Conservation (phyloP, 1,284 basidiomycete genomes). For the Ceraceosorus guamensis region DNA sequence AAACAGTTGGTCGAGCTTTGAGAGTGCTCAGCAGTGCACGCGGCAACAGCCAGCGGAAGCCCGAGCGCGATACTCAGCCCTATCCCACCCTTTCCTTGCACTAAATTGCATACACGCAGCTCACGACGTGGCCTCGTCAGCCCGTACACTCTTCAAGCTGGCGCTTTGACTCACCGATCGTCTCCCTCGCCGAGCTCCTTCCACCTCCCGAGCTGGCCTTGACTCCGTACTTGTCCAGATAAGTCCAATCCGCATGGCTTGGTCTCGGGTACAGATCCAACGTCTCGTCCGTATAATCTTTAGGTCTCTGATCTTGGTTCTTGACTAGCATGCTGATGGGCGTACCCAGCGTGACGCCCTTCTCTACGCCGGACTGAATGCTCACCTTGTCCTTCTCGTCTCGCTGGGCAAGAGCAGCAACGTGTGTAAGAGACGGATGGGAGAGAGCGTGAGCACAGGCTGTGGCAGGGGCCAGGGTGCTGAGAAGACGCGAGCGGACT, state of each 20-base stretch:
- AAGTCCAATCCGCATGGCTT: slow-evolving; percentile 96
- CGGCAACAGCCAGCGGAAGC: too few relatives aligned
- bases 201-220: slow-evolving; percentile 97
- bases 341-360: slow-evolving; percentile 90
- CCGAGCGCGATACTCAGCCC: too few relatives aligned
- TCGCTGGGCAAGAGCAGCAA: slow-evolving; percentile 46
- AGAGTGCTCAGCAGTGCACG: background rate
- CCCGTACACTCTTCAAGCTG: background rate
- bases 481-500: background rate
- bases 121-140: background rate
- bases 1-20: background rate
- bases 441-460: too few relatives aligned
- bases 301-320: slow-evolving; percentile 96
- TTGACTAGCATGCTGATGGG: slow-evolving; percentile 91
- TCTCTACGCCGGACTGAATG: slow-evolving; percentile 88
- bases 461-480: too few relatives aligned
- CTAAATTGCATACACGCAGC: too few relatives aligned
- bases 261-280: slow-evolving; percentile 87
- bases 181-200: slow-evolving; percentile 87
- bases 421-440: background rate
- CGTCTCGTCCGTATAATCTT: slow-evolving; percentile 91
- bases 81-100: too few relatives aligned
- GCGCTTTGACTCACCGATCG: slow-evolving; percentile 63
- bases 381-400: slow-evolving; percentile 94
- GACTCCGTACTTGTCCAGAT: slow-evolving; percentile 93